Evolutionary conservation across 495 filamentous ascomycete genomes (phyloP).

Genomic region (Chaetomidium leptoderma): DNA sequence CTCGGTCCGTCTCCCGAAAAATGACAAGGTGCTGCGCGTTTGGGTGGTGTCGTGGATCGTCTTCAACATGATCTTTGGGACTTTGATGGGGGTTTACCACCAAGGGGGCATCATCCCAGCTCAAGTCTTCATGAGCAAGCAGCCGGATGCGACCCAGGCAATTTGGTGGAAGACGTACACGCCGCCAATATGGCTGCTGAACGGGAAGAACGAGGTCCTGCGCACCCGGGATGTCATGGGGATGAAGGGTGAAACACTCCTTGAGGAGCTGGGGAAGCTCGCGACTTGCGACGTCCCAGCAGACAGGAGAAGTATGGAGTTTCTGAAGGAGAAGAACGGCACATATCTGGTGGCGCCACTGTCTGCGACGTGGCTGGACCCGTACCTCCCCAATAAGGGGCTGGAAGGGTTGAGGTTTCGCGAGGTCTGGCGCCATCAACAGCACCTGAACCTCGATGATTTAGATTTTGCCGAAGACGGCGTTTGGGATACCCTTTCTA

Average conservation of each 20-base stretch:
- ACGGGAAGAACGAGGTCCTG: constrained; percentile 63
- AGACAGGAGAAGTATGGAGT: constrained; percentile 46
- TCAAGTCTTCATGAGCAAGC: constrained; percentile 60
- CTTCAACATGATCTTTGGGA: constrained; percentile 75
- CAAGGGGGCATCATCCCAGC: constrained; percentile 87
- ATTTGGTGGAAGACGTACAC: constrained; percentile 99
- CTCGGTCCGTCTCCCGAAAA: constrained; percentile 66
- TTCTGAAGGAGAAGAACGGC: constrained; percentile 48
- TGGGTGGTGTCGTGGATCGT: constrained; percentile 71
- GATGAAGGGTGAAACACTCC: constrained; percentile 56
- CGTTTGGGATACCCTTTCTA: constrained; percentile 62
- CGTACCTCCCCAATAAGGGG: constrained; percentile 48
- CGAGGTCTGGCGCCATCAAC: constrained; percentile 65
- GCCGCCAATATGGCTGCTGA: constrained; percentile 87
- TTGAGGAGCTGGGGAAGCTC: constrained; percentile 53
- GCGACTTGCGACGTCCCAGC: constrained; percentile 56
- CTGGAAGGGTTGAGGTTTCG: constrained; percentile 51
- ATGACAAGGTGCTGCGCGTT: constrained; percentile 42
- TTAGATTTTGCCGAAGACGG: constrained; percentile 86
- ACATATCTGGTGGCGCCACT: constrained; percentile 65
- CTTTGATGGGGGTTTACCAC: constrained; percentile 88
- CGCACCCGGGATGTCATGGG: constrained; percentile 82
- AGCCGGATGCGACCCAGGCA: constrained; percentile 60
- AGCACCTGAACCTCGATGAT: constrained; percentile 89
- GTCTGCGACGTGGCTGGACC: constrained; percentile 70